phyloP scores from a whole-genome alignment of 2,329 filamentous ascomycete genomes.

The Didymella arachidicola region DNA sequence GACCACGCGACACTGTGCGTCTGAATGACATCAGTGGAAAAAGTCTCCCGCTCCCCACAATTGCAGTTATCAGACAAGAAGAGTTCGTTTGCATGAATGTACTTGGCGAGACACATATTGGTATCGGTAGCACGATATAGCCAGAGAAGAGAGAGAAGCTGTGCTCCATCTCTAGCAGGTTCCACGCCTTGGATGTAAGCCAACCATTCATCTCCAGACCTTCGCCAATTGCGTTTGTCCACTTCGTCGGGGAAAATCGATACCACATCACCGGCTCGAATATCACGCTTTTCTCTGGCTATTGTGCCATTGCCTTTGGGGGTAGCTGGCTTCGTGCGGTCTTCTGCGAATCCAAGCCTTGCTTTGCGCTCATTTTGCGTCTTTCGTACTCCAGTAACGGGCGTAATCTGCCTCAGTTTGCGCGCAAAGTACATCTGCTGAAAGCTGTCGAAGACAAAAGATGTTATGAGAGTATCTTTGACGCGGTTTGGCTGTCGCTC shows the following conservation, averaged over 20 bases:
- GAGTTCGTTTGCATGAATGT: slow-evolving; percentile 75
- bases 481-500: slow-evolving; percentile 28
- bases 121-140: slow-evolving; percentile 77
- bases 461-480: slow-evolving; percentile 70
- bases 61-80: slow-evolving; percentile 81
- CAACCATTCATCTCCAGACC: slow-evolving; percentile 68
- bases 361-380: slow-evolving; percentile 24
- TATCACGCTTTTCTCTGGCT: neutral
- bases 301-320: slow-evolving; percentile 30
- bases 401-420: slow-evolving; percentile 53
- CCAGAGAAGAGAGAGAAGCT: slow-evolving; percentile 72
- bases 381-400: slow-evolving; percentile 16
- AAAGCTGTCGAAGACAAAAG: slow-evolving; percentile 72
- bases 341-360: slow-evolving; percentile 29
- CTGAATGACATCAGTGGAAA: slow-evolving; percentile 63
- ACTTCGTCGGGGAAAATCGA: slow-evolving; percentile 56
- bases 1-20: slow-evolving; percentile 66
- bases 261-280: slow-evolving; percentile 59
- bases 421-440: slow-evolving; percentile 66
- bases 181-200: slow-evolving; percentile 68
- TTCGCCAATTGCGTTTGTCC: slow-evolving; percentile 63
- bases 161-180: slow-evolving; percentile 42
- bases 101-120: slow-evolving; percentile 70
- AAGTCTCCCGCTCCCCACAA: slow-evolving; percentile 64
- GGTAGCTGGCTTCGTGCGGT: neutral